Percentiles rank a stretch among this genome's conserved stretches.
Evolutionary conservation across 2,329 filamentous ascomycete genomes (phyloP).

Genomic region (Ramularia endophylla): DNA sequence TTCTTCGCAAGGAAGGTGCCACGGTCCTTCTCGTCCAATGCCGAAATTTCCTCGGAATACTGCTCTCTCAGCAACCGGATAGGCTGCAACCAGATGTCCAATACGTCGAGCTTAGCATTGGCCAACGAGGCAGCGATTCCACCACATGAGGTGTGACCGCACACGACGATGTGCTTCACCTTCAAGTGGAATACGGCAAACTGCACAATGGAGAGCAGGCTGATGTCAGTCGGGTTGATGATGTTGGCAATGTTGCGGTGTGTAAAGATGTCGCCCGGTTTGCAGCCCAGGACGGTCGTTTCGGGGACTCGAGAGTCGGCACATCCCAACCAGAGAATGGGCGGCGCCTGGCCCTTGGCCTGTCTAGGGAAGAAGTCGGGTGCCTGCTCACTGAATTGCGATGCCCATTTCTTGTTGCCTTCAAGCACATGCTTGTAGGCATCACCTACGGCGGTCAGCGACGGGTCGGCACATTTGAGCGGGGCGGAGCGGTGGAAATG

Average conservation of each 20-base stretch:
- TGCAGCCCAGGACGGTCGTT: slow-evolving; percentile 69
- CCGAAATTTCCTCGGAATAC: slow-evolving; percentile 46
- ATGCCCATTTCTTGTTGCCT: slow-evolving; percentile 66
- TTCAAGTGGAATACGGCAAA: slow-evolving; percentile 69
- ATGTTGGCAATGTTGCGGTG: slow-evolving; percentile 91
- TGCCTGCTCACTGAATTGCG: slow-evolving; percentile 58
- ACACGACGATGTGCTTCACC: slow-evolving; percentile 58
- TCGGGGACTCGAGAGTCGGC: slow-evolving; percentile 81
- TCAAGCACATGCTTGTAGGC: slow-evolving; percentile 48
- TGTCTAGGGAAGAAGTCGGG: slow-evolving; percentile 66
- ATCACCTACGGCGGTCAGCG: slow-evolving; percentile 12
- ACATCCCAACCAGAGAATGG: slow-evolving; percentile 78
- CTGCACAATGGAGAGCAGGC: slow-evolving; percentile 68
- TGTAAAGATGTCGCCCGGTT: slow-evolving; percentile 80
- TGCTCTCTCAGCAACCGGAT: slow-evolving; percentile 50
- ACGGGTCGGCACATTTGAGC: neutral
- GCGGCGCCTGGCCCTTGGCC: slow-evolving; percentile 60
- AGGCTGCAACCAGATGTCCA: slow-evolving; percentile 58
- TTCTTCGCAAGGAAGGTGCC: slow-evolving; percentile 64
- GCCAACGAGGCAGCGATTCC: slow-evolving; percentile 51
- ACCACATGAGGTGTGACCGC: slow-evolving; percentile 57
- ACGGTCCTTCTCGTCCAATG: slow-evolving; percentile 44
- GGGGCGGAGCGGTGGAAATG: neutral
- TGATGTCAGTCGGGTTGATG: slow-evolving; percentile 68
- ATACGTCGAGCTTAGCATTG: slow-evolving; percentile 51